Base-by-base conservation (phyloP, 257 asterid species). In the Gentiana macrophylla region DNA sequence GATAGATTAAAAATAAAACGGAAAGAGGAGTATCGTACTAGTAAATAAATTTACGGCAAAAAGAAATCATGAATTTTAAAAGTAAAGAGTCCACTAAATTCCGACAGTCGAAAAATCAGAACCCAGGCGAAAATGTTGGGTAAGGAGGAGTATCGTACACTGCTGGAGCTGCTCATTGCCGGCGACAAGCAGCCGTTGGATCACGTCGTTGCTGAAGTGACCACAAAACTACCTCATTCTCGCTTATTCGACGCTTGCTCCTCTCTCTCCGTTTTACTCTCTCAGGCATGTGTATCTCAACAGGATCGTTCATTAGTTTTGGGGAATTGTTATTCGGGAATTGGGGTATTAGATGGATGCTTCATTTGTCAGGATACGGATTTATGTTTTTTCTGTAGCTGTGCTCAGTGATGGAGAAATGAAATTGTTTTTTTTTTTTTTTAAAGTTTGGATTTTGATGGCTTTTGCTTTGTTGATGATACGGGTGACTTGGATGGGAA, bases 141-240 rank as follows among this genome's bases (percentile, higher is more conserved):
- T 34, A 67, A 53, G 13, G 80, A 74, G 9, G 80, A 74, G 60
- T 51, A 71, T 1, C 52, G 37, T 2, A 57, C 6, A 68, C 75
- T 86, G 47, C 63, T 81, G 61, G 53, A 71, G 10, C 73, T 91
- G 49, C 81, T 91, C 62, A 72, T 74, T 63, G 87, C 74, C 67
- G 95, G 87, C 56, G 65, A 61, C 12, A 62, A 75, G 2, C 75
- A 77, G 57, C 71, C 80, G 36, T 60, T 91, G 35, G 84, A 91
- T 44, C 88, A 84, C 66, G 83, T 91, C 71, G 57, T 83, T 32
- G 67, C 73, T 2, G 95, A 87, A 37, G 84, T 86, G 74, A 68
- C 38, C 68, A 66, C 84, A 53, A 64, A 63, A 2, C 76, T 91
- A 64, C 76, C 81, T 32, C 75, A 70, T 60, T 73, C 86, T 44